A percentile compares a stretch with the other conserved stretches of the same genome.
Conservation (phyloP, 208 protist genomes). For the Trypanosoma rangeli region DNA sequence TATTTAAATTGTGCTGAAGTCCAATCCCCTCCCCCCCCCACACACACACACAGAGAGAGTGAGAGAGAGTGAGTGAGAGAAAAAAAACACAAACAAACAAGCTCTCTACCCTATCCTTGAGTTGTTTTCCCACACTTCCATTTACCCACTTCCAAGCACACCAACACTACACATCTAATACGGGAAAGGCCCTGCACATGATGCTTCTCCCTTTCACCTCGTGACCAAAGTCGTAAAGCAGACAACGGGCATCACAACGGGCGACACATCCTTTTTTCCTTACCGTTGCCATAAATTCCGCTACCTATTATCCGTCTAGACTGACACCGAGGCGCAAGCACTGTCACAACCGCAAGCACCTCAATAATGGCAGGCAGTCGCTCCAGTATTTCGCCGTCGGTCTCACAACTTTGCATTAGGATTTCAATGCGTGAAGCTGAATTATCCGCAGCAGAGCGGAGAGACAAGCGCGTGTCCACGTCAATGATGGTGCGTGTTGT, state of each 20-base stretch:
- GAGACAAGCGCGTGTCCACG: constrained; percentile 11
- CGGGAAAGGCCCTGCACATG: neutral
- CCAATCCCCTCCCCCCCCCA: no score
- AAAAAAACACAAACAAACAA: no score
- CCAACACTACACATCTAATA: neutral
- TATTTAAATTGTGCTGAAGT: no score
- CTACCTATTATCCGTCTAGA: neutral
- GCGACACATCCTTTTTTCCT: neutral
- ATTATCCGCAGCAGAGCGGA: neutral
- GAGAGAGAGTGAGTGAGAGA: no score
- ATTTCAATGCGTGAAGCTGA: constrained; percentile 4
- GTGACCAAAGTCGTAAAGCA: neutral
- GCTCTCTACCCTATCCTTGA: no score
- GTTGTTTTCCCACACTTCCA: no score
- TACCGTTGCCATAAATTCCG: neutral
- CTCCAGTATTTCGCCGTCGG: constrained; percentile 76
- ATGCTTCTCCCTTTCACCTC: neutral
- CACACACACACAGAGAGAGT: no score
- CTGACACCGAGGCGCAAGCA: constrained; percentile 36
- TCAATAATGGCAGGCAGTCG: constrained; percentile 73
- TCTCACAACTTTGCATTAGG: constrained; percentile 36
- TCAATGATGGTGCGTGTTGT: constrained; percentile 66
- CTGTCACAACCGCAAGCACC: constrained; percentile 42
- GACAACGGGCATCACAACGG: neutral
- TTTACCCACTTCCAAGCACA: no score